Conservation (phyloP, 2,329 filamentous ascomycete species). For the Aspergillus sp. region DNA sequence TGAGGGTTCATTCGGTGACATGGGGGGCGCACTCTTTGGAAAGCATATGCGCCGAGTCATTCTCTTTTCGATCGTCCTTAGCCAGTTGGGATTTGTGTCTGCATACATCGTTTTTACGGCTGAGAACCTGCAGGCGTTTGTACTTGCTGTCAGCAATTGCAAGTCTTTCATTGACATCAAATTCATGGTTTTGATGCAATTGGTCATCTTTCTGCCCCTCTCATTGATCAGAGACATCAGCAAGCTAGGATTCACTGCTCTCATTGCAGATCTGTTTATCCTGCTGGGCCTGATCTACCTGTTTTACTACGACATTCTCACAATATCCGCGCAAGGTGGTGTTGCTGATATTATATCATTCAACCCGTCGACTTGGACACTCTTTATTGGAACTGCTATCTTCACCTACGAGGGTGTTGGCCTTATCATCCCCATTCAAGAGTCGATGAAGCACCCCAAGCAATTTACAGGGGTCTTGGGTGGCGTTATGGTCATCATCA, state of each 20-base stretch:
- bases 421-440: constrained; percentile 96
- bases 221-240: constrained; percentile 94
- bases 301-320: constrained; percentile 91
- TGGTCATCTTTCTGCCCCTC: constrained; percentile 91
- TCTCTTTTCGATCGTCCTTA: constrained; percentile 87
- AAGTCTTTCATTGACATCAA: constrained; percentile 81
- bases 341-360: constrained; percentile 86
- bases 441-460: constrained; percentile 87
- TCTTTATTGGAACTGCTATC: constrained; percentile 98
- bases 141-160: constrained; percentile 87
- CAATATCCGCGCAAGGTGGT: constrained; percentile 70
- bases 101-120: constrained; percentile 97
- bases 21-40: constrained; percentile 88
- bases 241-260: constrained; percentile 91
- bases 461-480: constrained; percentile 90
- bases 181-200: constrained; percentile 88
- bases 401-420: constrained; percentile 99
- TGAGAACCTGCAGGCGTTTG: constrained; percentile 92
- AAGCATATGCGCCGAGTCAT: constrained; percentile 87
- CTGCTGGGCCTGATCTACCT: constrained; percentile 87
- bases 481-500: constrained; percentile 93
- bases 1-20: constrained; percentile 95
- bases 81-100: constrained; percentile 90
- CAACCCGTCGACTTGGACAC: constrained; percentile 88
- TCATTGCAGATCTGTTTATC: constrained; percentile 93